Percentiles rank a stretch among this genome's conserved stretches.
phyloP scores from a whole-genome alignment of 2,329 filamentous ascomycete genomes.

The Alternaria triticimaculans region DNA sequence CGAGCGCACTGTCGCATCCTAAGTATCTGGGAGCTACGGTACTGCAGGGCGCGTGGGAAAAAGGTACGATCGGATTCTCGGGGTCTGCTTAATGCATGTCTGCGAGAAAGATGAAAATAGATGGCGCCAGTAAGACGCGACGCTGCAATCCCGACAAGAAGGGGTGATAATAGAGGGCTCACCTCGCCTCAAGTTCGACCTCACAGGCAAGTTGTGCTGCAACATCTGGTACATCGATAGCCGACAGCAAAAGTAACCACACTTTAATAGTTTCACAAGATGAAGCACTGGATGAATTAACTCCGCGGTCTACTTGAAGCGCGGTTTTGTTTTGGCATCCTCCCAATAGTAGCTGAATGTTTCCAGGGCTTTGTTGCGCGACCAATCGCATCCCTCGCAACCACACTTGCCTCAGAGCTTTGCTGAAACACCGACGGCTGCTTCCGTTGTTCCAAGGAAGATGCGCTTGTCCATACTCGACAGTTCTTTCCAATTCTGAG shows the following conservation, averaged over 20 bases:
- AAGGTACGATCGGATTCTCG: background rate
- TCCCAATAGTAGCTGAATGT: background rate
- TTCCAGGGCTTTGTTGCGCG: background rate
- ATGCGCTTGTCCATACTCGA: constrained; percentile 26
- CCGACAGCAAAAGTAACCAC: background rate
- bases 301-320: background rate
- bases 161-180: background rate
- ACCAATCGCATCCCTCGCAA: background rate
- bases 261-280: background rate
- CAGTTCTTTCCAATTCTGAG: constrained; percentile 7
- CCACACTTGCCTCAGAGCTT: constrained; percentile 8
- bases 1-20: background rate
- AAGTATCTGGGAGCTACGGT: background rate
- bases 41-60: background rate
- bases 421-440: background rate
- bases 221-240: background rate
- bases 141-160: background rate
- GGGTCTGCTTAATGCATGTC: background rate
- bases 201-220: background rate
- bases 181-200: background rate
- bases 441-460: constrained; percentile 18
- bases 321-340: background rate
- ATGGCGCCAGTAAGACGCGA: background rate
- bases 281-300: background rate
- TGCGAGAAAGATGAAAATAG: no score